phyloP scores from a whole-genome alignment of 768 basidiomycete species.

The Leccinum incarnatum region DNA sequence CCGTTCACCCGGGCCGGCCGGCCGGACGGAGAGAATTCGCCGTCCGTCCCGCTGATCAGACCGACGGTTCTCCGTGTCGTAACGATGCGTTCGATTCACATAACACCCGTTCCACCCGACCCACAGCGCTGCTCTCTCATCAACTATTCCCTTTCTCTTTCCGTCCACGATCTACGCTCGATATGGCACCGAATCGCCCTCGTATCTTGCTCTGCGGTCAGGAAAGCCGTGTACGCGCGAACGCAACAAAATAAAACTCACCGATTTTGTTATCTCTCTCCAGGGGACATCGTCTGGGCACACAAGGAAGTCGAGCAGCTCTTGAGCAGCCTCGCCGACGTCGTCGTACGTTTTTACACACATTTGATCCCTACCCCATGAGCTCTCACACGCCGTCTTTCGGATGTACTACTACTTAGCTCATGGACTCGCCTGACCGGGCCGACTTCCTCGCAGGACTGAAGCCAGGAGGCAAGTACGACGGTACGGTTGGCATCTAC shows the following conservation, averaged over 20 bases:
- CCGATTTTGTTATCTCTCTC: background rate
- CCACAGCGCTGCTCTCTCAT: background rate
- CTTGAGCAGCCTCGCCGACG: constrained; percentile 65
- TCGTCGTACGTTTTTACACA: constrained; percentile 56
- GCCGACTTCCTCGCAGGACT: constrained; percentile 67
- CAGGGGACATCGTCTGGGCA: constrained; percentile 79
- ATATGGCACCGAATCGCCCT: constrained; percentile 5
- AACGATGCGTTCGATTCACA: background rate
- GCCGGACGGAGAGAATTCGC: background rate
- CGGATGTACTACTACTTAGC: constrained; percentile 29
- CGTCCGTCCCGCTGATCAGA: background rate
- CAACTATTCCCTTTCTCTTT: background rate
- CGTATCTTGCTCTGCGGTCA: constrained; percentile 37
- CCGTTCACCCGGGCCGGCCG: background rate
- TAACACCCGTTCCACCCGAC: background rate
- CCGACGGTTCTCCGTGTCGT: background rate
- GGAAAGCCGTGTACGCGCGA: background rate
- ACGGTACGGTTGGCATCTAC: constrained; percentile 72
- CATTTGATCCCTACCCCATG: background rate
- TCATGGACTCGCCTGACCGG: constrained; percentile 57
- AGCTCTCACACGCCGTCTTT: no score
- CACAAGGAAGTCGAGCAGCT: constrained; percentile 67
- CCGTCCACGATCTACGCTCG: background rate
- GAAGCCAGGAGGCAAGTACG: constrained; percentile 68
- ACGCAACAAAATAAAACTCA: background rate